Percentiles rank a stretch among this genome's conserved stretches.
These are phyloP conservation scores for Mycothermus thermophilus DNA, from an alignment of 495 filamentous ascomycete species.

Conservation along the genomic window DNA sequence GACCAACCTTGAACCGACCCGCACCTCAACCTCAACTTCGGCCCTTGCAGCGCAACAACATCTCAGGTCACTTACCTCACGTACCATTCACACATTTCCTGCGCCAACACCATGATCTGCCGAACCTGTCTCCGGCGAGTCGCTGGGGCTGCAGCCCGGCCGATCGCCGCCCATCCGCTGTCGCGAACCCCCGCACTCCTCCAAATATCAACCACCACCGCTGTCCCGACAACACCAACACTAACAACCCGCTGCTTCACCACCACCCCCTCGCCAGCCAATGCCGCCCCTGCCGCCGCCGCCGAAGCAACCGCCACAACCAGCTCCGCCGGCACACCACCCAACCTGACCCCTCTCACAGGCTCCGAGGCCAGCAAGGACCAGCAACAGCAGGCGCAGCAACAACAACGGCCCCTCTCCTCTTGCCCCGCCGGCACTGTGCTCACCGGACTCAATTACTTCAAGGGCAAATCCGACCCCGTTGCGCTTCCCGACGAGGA, in stretches of 20 bases:
- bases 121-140: slow-evolving; percentile 29
- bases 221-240: neutral
- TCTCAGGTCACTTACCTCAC: no score
- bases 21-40: neutral
- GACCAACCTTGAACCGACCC: slow-evolving; percentile 18
- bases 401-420: no score
- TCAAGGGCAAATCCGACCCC: slow-evolving; percentile 57
- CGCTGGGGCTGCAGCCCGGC: slow-evolving; percentile 10
- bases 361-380: no score
- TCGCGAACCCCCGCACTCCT: neutral
- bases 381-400: no score
- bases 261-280: slow-evolving; percentile 15
- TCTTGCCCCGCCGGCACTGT: slow-evolving; percentile 53
- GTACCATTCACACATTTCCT: no score
- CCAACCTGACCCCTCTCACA: slow-evolving; percentile 13
- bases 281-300: slow-evolving; percentile 17
- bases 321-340: slow-evolving; percentile 2
- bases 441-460: slow-evolving; percentile 71
- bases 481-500: slow-evolving; percentile 68
- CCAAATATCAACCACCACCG: slow-evolving; percentile 1
- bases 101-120: slow-evolving; percentile 41
- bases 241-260: slow-evolving; percentile 15
- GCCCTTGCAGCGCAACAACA: slow-evolving; percentile 2
- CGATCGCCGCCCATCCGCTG: slow-evolving; percentile 6
- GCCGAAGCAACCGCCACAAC: slow-evolving; percentile 6